Evolutionary conservation across 228 moss, liverwort and hornwort genomes (phyloP), one percentile per base, ranked within the genome.

Genomic region (Sphagnum magellanicum): DNA sequence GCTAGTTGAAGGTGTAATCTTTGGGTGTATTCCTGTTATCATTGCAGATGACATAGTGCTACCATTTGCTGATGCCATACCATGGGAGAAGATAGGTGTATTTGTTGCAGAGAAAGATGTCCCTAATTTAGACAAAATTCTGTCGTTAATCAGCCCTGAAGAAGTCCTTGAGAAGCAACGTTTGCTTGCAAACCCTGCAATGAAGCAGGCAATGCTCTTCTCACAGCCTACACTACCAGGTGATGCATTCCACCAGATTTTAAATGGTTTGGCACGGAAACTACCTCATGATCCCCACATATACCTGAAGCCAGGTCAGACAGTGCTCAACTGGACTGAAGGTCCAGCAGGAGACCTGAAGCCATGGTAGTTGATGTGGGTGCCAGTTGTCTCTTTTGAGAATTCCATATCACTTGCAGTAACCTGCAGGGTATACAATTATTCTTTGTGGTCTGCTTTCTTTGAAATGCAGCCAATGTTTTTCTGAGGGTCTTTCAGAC

Each of bases 201-300:
- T 95, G 92, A 95, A 95, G 74, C 94, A 95, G 74, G 94, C 94
- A 9, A 95, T 95, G 94, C 88, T 95, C 15, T 95, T 91, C 53
- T 80, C 87, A 57, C 88, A 86, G 53, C 94, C 94, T 76, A 90
- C 91, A 63, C 81, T 84, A 68, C 80, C 94, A 49, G 94, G 94
- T 13, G 94, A 95, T 74, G 94, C 94, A 5, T 95, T 95, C 52
- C 92, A 95, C 68, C 94, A 95, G 74, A 92, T 95, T 63, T 72
- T 95, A 9, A 95, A 95, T 55, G 92, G 88, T 14, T 78, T 95
- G 52, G 94, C 92, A 0, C 83, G 94, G 6, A 95, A 92, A 69
- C 83, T 95, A n/a, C 94, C 94, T 51, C 94, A 95, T 48, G 77
- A 79, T 63, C 74, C 72, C n/a, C 72, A 75, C 57, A 69, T 92